These are phyloP conservation scores for Phialemonium atrogriseum DNA, from an alignment of 2,329 filamentous ascomycete genomes.

Conservation along the genomic window DNA sequence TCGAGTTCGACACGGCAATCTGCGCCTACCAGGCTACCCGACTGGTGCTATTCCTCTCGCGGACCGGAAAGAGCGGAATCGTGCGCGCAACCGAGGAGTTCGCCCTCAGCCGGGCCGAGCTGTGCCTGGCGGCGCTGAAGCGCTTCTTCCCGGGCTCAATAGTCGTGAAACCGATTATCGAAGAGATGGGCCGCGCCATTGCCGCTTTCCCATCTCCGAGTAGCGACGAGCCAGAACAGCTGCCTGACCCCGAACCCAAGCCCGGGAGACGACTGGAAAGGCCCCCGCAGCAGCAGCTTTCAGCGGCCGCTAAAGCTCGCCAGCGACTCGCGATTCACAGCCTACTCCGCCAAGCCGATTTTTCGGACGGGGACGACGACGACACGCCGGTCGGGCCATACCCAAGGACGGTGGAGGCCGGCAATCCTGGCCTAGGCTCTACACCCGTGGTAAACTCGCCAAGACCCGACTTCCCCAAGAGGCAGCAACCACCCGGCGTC, in stretches of 20 bases:
- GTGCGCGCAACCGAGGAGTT: constrained; percentile 13
- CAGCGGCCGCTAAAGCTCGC: constrained; percentile 12
- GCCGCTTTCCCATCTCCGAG: constrained; percentile 10
- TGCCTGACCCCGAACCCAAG: too few species aligned
- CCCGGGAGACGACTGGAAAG: too few species aligned
- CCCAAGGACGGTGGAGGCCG: not conserved
- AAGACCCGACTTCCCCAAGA: constrained; percentile 2
- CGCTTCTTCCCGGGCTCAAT: constrained; percentile 17
- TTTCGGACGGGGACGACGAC: constrained; percentile 17
- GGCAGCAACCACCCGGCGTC: not conserved
- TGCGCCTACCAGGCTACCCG: constrained; percentile 33
- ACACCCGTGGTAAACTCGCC: constrained; percentile 1
- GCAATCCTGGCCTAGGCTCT: constrained; percentile 1
- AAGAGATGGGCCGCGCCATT: constrained; percentile 15
- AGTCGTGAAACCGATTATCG: constrained; percentile 17
- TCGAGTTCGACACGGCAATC: constrained; percentile 32
- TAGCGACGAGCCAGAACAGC: not conserved
- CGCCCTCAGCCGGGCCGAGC: constrained; percentile 16
- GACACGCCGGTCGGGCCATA: constrained; percentile 5
- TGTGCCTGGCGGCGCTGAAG: constrained; percentile 16
- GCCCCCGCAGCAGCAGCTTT: constrained; percentile 10
- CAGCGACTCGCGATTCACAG: constrained; percentile 20
- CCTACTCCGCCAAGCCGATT: constrained; percentile 16
- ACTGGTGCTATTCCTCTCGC: constrained; percentile 21
- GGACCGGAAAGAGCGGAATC: constrained; percentile 9